Base-by-base conservation (phyloP, 768 basidiomycete genomes). In the Serendipita indica region DNA sequence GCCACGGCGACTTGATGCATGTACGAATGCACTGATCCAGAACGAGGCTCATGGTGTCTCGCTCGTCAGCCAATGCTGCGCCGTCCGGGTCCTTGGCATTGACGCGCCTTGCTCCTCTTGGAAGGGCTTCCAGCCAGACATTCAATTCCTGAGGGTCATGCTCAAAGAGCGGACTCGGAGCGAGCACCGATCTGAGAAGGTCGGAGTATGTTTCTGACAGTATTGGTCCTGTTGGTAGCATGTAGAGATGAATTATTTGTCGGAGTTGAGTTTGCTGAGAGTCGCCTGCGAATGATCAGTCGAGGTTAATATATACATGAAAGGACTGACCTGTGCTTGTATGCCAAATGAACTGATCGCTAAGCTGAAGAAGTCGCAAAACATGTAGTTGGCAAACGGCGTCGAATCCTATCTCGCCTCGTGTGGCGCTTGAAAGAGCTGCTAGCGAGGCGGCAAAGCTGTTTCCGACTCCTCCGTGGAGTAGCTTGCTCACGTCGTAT, bases 11-110 rank as follows among this genome's bases (percentile, higher is more conserved):
- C 69, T 86, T 89, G 62, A 84, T 66, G 63, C 84, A 91, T 16
- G 88, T 76, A 60, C 85, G 83, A 2, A 86, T 75, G 65, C 90
- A 94, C 56, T 92, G 89, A 62, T 97, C 93, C 10, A 96, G 64
- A 71, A 96, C 91, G 0, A 65, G 64, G 1, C 73, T 62, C 0
- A 69, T 60, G 16, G 85, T 71, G 27, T 83, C 74, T 10, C 72
- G 72, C 69, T 85, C 86, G 43, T 79, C 79, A 1, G 72, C 54
- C 57, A 35, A 64, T 22, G 73, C 20, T 0, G 75, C 69, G 2
- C 75, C 78, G 60, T 84, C 80, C 1, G 79, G 79, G 1, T 39
- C 35, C 12, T 39, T 18, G 45, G 45, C 45, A 7, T 66, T 13
- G 64, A 63, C 13, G 64, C 64, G 12, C 75, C 73, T 30, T 66